Conservation (phyloP, 495 filamentous ascomycete species). For the Chaetomium fimeti region DNA sequence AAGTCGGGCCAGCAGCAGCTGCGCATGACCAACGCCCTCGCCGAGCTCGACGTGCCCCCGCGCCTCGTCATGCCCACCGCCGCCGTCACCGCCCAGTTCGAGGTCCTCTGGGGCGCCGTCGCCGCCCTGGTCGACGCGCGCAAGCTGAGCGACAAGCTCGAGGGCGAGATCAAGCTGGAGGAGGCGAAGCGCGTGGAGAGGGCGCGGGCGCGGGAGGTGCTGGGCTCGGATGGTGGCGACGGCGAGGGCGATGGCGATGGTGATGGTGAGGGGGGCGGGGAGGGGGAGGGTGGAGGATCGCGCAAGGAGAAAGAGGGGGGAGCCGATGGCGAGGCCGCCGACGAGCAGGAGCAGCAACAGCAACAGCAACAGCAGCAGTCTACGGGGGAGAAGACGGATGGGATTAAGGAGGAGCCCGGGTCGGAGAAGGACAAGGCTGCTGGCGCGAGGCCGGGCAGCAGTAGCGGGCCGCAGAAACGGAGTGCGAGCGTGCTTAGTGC, state of each 20-base stretch:
- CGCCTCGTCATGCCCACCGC: slow-evolving; percentile 83
- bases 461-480: slow-evolving; percentile 57
- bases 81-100: slow-evolving; percentile 74
- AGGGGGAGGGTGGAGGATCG: slow-evolving; percentile 15
- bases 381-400: background rate
- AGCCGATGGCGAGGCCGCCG: background rate
- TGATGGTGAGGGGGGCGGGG: slow-evolving; percentile 21
- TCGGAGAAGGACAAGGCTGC: slow-evolving; percentile 27
- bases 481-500: slow-evolving; percentile 73
- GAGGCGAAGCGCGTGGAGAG: slow-evolving; percentile 63
- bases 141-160: slow-evolving; percentile 82
- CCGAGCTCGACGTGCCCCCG: slow-evolving; percentile 74
- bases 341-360: slow-evolving; percentile 11
- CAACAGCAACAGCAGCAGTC: background rate
- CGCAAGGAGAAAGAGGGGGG: slow-evolving; percentile 20
- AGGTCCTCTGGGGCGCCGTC: slow-evolving; percentile 72
- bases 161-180: slow-evolving; percentile 74
- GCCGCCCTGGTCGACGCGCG: slow-evolving; percentile 73
- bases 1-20: slow-evolving; percentile 79
- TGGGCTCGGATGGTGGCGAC: slow-evolving; percentile 24
- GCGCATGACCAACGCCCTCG: slow-evolving; percentile 73
- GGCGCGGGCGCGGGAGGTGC: slow-evolving; percentile 44
- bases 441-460: slow-evolving; percentile 30
- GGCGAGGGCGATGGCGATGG: slow-evolving; percentile 7
- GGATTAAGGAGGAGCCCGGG: slow-evolving; percentile 19